phyloP scores from a whole-genome alignment of 1,284 basidiomycete species.

The Rhizoctonia solani region DNA sequence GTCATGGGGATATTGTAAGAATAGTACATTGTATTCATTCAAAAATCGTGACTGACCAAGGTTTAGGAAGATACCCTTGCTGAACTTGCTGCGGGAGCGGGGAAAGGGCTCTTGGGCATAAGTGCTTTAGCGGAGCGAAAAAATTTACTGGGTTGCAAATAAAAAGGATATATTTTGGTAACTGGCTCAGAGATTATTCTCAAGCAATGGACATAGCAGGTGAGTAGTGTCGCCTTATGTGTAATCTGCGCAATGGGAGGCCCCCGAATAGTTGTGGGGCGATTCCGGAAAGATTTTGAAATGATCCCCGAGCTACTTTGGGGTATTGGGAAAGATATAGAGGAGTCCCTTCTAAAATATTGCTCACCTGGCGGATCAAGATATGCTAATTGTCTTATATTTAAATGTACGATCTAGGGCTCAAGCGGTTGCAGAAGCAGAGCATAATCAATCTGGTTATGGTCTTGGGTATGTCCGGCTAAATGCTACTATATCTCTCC shows the following conservation, averaged over 20 bases:
- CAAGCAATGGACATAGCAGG: conserved; percentile 90
- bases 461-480: too few relatives aligned
- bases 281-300: too few relatives aligned
- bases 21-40: background rate
- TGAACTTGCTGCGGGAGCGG: conserved; percentile 63
- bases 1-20: conserved; percentile 84
- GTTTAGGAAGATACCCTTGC: conserved; percentile 69
- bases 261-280: too few relatives aligned
- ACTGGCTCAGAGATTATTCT: conserved; percentile 77
- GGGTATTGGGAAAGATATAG: too few relatives aligned
- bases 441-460: conserved; percentile 88
- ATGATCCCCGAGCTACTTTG: too few relatives aligned
- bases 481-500: too few relatives aligned
- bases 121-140: conserved; percentile 59
- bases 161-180: conserved; percentile 76
- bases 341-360: too few relatives aligned
- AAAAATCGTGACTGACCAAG: background rate
- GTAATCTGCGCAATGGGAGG: too few relatives aligned
- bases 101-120: conserved; percentile 57
- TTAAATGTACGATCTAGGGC: too few relatives aligned
- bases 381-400: too few relatives aligned
- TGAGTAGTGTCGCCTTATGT: too few relatives aligned
- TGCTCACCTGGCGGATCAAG: too few relatives aligned
- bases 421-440: conserved; percentile 74
- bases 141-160: conserved; percentile 77